Evolutionary conservation across 2,329 filamentous ascomycete genomes (phyloP).

Genomic region (Aureobasidium sp.): DNA sequence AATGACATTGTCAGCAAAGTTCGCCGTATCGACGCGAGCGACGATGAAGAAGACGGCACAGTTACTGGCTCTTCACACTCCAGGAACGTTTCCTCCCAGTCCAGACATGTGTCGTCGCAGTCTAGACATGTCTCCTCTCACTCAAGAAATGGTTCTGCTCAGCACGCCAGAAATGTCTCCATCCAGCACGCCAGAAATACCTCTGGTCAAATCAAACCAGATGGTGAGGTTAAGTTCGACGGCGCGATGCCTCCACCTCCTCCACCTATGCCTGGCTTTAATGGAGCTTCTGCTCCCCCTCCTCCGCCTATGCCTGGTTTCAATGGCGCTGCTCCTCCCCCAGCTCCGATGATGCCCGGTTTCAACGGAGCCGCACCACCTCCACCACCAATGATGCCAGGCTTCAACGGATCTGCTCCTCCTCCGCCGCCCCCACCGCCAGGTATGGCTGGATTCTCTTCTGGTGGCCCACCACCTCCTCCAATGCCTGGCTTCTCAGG

Average conservation of each 20-base stretch:
- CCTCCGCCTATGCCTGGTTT: constrained; percentile 18
- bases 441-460: constrained; percentile 38
- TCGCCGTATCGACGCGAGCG: constrained; percentile 63
- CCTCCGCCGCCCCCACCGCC: constrained; percentile 35
- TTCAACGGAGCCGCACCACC: constrained; percentile 33
- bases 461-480: constrained; percentile 33
- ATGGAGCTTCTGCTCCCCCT: constrained; percentile 36
- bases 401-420: constrained; percentile 29
- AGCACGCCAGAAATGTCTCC: background rate
- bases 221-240: constrained; percentile 25
- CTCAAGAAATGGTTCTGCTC: background rate
- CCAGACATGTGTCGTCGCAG: background rate
- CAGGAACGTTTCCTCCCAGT: constrained; percentile 39
- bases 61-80: constrained; percentile 69
- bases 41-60: constrained; percentile 61
- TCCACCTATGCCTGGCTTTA: constrained; percentile 20
- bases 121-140: background rate
- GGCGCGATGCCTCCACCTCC: constrained; percentile 24
- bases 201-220: background rate
- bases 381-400: constrained; percentile 37
- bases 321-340: constrained; percentile 35
- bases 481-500: constrained; percentile 42
- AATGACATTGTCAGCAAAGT: constrained; percentile 55
- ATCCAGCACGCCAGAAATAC: background rate
- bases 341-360: constrained; percentile 38